Evolutionary conservation across 2,329 filamentous ascomycete species (phyloP), one percentile per base, ranked within the genome.

Genomic region (Microsporum canis): DNA sequence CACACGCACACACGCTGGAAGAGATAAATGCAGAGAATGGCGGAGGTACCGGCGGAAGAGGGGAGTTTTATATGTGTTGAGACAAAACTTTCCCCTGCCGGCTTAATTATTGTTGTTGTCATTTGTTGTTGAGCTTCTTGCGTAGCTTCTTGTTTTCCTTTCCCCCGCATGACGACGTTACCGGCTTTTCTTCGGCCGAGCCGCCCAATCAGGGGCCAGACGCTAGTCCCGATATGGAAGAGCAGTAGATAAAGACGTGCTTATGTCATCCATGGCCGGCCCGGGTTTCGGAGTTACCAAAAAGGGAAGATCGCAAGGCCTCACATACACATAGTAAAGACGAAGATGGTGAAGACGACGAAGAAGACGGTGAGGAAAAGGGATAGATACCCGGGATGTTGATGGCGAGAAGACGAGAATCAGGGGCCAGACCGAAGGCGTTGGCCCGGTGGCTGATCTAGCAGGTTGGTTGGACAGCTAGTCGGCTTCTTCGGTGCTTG

Each of bases 141-240:
- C 17, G 17, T 23, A 23, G 17, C 17, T 23, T 23, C 17, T 39
- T 12, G 38, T 31, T 7, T 27, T 12, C 7, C 23, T 51, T 47
- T 23, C 17, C 45, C 45, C 45, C 45, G 45, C 45, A 51, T 43
- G 39, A 43, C 39, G 39, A 51, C 10, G 10, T 51, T 14, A 4
- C 45, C 45, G 45, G 45, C 45, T 51, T 51, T 51, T 31, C 23
- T 51, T 55, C 51, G 51, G 51, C 51, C 51, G 33, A 55, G 51
- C 51, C 31, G 51, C 14, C 51, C 51, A 55, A 55, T 55, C 51
- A 55, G 51, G 31, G 51, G 17, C 10, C 14, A 31, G 23, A 31
- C 29, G 51, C 51, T 55, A 55, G 51, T 36, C 51, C 33, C 29
- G 45, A 51, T 36, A 7, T 1, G 33, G 51, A 5, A 17, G 29